These are phyloP conservation scores for Filosporella fistucella DNA, from an alignment of 495 filamentous ascomycete genomes.

Conservation along the genomic window DNA sequence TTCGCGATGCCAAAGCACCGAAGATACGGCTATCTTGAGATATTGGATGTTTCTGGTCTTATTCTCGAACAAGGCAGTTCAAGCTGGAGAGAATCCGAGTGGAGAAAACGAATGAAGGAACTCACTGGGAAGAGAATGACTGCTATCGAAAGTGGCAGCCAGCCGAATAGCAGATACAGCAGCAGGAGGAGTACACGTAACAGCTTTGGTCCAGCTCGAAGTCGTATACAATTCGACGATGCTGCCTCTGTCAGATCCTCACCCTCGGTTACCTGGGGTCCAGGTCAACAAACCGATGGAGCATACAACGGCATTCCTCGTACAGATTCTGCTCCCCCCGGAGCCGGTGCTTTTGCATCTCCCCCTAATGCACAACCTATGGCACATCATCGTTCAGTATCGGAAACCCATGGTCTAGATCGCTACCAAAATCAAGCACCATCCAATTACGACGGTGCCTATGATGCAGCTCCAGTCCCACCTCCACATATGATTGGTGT, in stretches of 20 bases:
- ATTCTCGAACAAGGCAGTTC: conserved; percentile 73
- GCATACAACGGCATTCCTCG: conserved; percentile 34
- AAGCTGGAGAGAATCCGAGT: conserved; percentile 83
- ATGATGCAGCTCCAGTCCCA: conserved; percentile 27
- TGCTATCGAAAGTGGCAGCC: conserved; percentile 37
- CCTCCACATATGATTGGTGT: conserved; percentile 26
- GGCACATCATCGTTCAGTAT: conserved; percentile 22
- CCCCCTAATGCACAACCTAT: neutral
- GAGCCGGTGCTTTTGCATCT: conserved; percentile 6
- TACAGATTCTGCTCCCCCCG: conserved; percentile 41
- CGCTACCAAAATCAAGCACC: conserved; percentile 31
- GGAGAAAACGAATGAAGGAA: conserved; percentile 86
- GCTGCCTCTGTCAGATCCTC: conserved; percentile 52
- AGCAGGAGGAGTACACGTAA: conserved; percentile 59
- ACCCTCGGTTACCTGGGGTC: conserved; percentile 41
- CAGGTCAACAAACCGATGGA: conserved; percentile 3
- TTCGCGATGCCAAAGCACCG: conserved; percentile 92
- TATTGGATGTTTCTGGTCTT: conserved; percentile 74
- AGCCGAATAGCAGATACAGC: conserved; percentile 54
- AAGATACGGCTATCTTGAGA: conserved; percentile 87
- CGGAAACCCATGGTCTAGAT: conserved; percentile 38
- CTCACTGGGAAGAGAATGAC: conserved; percentile 77
- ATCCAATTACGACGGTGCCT: conserved; percentile 27
- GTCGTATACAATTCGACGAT: conserved; percentile 62
- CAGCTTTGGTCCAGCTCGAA: conserved; percentile 44